Evolutionary conservation across 345 rosid species (phyloP), one percentile per base, ranked within the genome.

Genomic region (Cardamine resedifolia): DNA sequence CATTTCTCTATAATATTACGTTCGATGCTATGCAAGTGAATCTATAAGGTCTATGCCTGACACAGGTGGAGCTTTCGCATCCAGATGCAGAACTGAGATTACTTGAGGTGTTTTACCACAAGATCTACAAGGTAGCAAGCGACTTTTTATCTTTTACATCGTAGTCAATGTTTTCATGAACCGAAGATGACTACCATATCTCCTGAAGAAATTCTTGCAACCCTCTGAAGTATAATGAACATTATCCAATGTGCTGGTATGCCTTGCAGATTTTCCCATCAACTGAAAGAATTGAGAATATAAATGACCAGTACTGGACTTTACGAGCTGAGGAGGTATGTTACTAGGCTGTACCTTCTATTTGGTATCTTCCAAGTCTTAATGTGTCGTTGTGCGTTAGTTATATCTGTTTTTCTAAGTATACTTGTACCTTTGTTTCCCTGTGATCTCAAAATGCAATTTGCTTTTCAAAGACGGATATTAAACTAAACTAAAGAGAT

Each of bases 251-350:
- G 43, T 57, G 14, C 20, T 45, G 39, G 36, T 44, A 55, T 70
- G 26, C 14, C 14, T 65, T 81, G 86, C 91, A 92, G 99, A 87
- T 90, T 58, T 92, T 96, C 71, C 95, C 99, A 23, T 82, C 79
- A 38, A 70, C 61, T 72, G 98, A 92, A 80, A 90, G 85, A 84
- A 96, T 96, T 71, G 97, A 92, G 82, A 88, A 86, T 66, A 92
- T 96, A 72, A 92, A 90, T 86, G 96, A 96, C 78, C 97, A 90
- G 61, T 92, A 87, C 84, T 92, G 97, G 99, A 92, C 97, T 55
- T 71, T 92, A 62, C 88, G 97, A 62, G 99, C 97, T 64, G 99
- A 96, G 82, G 99, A 96, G 97, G 99, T 84, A 52, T 70, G 75
- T 75, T 36, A 3, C 64, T 6, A 41, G 30, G 59, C 41, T 63